Evolutionary conservation across 2,329 filamentous ascomycete species (phyloP).

Genomic region (Chaetomiaceae sp.): DNA sequence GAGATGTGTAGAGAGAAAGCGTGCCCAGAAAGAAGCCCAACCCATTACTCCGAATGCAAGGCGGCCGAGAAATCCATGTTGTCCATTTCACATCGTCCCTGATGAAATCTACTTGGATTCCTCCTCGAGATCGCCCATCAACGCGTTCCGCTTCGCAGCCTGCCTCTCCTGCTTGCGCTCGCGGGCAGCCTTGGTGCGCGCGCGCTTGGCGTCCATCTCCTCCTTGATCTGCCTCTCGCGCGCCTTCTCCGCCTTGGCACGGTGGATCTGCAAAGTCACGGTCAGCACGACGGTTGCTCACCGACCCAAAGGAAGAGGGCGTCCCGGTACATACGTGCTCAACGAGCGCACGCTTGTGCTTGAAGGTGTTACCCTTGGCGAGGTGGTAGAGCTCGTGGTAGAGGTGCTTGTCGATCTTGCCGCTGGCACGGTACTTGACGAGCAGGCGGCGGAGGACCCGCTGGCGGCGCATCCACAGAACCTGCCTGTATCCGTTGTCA

Average conservation of each 20-base stretch:
- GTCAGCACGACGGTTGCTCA: slow-evolving; percentile 15
- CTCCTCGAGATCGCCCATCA: slow-evolving; percentile 67
- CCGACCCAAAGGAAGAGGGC: not conserved
- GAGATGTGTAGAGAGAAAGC: slow-evolving; percentile 26
- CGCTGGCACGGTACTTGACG: slow-evolving; percentile 98
- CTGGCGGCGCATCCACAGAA: slow-evolving; percentile 99
- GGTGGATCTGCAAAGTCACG: slow-evolving; percentile 73
- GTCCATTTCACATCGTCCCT: slow-evolving; percentile 46
- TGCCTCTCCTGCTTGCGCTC: slow-evolving; percentile 96
- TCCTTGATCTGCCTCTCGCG: slow-evolving; percentile 96
- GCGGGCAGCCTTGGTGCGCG: slow-evolving; percentile 99
- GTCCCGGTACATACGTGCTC: slow-evolving; percentile 80
- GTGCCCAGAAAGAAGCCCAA: slow-evolving; percentile 44
- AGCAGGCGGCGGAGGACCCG: slow-evolving; percentile 98
- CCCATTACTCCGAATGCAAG: slow-evolving; percentile 57
- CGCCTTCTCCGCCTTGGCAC: slow-evolving; percentile 98
- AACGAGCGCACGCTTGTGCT: slow-evolving; percentile 99
- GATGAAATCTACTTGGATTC: slow-evolving; percentile 45
- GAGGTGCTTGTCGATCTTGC: slow-evolving; percentile 99
- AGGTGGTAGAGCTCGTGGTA: slow-evolving; percentile 99
- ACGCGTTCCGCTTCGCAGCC: slow-evolving; percentile 81
- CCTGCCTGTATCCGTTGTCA: slow-evolving; percentile 60
- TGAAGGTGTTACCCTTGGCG: slow-evolving; percentile 99
- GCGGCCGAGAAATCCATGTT: slow-evolving; percentile 34
- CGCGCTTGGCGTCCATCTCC: slow-evolving; percentile 99